Percentiles rank a stretch among this genome's conserved stretches.
Evolutionary conservation across 495 filamentous ascomycete species (phyloP).

Genomic region (Hypoxylon cercidicola): DNA sequence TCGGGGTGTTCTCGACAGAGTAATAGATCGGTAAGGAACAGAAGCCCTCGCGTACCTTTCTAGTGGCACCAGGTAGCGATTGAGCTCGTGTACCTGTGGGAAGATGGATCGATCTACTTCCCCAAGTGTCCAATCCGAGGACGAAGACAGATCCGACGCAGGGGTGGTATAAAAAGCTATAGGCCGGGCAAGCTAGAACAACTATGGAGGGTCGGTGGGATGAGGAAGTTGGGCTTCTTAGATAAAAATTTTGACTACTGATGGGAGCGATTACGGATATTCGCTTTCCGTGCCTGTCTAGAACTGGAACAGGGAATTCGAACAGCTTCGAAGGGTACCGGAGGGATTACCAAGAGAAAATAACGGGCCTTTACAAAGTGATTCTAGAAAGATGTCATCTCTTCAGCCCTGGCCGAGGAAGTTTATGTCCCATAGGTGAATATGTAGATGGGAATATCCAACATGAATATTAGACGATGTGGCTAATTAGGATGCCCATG

Average conservation of each 20-base stretch:
- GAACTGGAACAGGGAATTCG: slow-evolving; percentile 22
- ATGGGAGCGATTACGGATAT: slow-evolving; percentile 31
- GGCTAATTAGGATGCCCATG: slow-evolving; percentile 51
- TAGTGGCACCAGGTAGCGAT: slow-evolving; percentile 33
- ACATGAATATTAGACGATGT: slow-evolving; percentile 49
- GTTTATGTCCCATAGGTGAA: slow-evolving; percentile 42
- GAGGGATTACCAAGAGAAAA: slow-evolving; percentile 15
- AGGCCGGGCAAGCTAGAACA: slow-evolving; percentile 31
- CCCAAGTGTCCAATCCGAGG: slow-evolving; percentile 29
- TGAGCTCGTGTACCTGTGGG: slow-evolving; percentile 30
- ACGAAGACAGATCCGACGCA: slow-evolving; percentile 37
- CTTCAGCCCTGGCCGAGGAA: slow-evolving; percentile 29
- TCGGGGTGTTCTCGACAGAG: slow-evolving; percentile 25
- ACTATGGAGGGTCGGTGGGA: slow-evolving; percentile 31
- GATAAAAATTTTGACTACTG: slow-evolving; percentile 35
- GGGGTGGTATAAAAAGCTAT: slow-evolving; percentile 27
- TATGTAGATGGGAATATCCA: slow-evolving; percentile 38
- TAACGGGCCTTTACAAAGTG: slow-evolving; percentile 20
- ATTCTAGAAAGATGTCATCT: slow-evolving; percentile 22
- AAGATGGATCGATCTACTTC: slow-evolving; percentile 33
- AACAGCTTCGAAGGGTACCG: slow-evolving; percentile 21
- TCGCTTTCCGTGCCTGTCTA: slow-evolving; percentile 27
- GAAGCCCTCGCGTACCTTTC: slow-evolving; percentile 39
- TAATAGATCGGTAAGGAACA: slow-evolving; percentile 37
- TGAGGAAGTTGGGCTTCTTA: slow-evolving; percentile 29